Evolutionary conservation across 805 yeast genomes (phyloP), one percentile per base, ranked within the genome.

Genomic region (Hanseniaspora valbyensis): DNA sequence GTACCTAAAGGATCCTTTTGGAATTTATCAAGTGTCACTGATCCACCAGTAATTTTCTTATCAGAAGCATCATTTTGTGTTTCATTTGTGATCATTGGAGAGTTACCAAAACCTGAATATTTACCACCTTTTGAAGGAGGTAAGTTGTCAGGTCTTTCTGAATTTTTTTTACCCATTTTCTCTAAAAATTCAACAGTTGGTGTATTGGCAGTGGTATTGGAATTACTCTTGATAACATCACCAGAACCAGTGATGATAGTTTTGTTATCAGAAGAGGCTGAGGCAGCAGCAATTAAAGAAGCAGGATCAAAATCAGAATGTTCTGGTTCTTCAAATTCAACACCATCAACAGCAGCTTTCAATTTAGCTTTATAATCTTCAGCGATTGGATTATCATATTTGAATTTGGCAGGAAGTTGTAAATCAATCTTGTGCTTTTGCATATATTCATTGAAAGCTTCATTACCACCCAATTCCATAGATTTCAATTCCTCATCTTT

Each of bases 101-200:
- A 75, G 58, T 80, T 84, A 33, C 97, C 97, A 68, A 90, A 89
- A 1, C 97, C 97, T 54, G 78, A 80, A 63, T 80, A 89, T 62
- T 80, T 83, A 45, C 96, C 97, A 54, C 97, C 97, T 67, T 89
- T 87, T 12, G 90, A 83, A 26, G 97, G 97, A 2, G 90, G 95
- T 46, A 87, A 62, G 63, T 83, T 69, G 1, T 76, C 86, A 2
- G 96, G 85, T 64, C 94, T 76, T 18, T 71, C 54, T 7, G 78
- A 80, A 65, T 89, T 89, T 50, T 71, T 70, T 18, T 77, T 72
- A 14, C 96, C 96, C 50, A 89, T 70, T 25, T 75, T 73, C 13
- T 90, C 86, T 66, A 89, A 89, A 64, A 83, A 90, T 5, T 78
- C 71, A 64, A 88, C 96, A 37, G 49, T 44, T 22, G 39, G 36